phyloP scores from a whole-genome alignment of 192 early-diverging fungal species.

The Backusella australiensis region DNA sequence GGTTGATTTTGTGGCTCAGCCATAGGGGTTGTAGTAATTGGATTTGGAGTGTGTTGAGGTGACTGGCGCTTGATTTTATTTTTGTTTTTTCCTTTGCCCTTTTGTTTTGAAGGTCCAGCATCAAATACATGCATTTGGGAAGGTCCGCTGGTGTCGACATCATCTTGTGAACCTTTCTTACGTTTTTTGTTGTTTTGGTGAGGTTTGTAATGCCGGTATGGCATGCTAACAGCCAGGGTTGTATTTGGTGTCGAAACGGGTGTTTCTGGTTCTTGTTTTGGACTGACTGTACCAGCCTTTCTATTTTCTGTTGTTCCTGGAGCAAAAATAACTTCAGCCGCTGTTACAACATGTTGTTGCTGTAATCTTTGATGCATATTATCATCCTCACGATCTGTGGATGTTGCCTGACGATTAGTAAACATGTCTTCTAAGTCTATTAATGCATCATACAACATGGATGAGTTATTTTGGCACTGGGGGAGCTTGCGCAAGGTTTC shows the following conservation, averaged over 20 bases:
- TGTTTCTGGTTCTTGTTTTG: slow-evolving; percentile 3
- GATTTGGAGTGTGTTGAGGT: neutral
- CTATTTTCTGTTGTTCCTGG: neutral
- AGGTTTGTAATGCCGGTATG: neutral
- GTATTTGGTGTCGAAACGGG: neutral
- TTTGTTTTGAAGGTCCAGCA: neutral
- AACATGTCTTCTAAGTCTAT: neutral
- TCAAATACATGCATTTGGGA: slow-evolving; percentile 5
- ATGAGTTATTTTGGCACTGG: neutral
- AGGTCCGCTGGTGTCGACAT: neutral
- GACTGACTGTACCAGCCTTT: neutral
- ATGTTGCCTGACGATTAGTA: neutral
- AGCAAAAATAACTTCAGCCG: neutral
- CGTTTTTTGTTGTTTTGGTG: neutral
- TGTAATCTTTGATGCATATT: neutral
- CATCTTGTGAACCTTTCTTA: neutral
- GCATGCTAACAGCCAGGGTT: neutral
- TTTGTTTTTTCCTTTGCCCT: neutral
- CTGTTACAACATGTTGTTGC: neutral
- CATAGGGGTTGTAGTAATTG: neutral
- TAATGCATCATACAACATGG: neutral
- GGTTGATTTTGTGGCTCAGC: neutral
- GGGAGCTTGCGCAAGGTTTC: neutral
- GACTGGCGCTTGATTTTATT: neutral
- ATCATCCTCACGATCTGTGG: neutral